phyloP scores from a whole-genome alignment of 495 filamentous ascomycete species.

The Poronia punctata region DNA sequence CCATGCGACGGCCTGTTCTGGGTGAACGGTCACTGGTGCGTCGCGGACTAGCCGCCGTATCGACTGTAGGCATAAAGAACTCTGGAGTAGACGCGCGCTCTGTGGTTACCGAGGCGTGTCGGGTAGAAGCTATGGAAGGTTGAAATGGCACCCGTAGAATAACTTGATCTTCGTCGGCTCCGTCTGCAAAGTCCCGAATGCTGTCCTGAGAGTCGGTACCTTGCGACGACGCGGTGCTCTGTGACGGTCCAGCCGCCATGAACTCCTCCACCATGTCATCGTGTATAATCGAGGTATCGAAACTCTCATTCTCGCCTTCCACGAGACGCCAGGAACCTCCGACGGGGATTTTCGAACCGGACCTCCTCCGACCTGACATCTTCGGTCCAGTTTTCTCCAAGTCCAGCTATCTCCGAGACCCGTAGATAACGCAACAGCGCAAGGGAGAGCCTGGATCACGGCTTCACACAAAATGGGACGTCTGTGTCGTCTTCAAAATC shows the following conservation, averaged over 20 bases:
- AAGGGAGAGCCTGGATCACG: no score
- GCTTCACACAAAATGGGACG: no score
- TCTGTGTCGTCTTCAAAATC: no score
- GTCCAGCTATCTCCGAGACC: no score
- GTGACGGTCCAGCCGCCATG: conserved; percentile 33
- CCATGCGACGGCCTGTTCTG: conserved; percentile 11
- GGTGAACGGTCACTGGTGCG: conserved; percentile 20
- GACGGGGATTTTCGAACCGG: conserved; percentile 23
- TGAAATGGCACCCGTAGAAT: conserved; percentile 38
- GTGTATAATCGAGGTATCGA: conserved; percentile 37
- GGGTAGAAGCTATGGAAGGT: conserved; percentile 34
- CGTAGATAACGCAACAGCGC: no score
- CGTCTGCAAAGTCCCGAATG: conserved; percentile 35
- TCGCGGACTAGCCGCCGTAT: conserved; percentile 18
- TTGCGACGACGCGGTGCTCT: conserved; percentile 16
- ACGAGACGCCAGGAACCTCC: conserved; percentile 46
- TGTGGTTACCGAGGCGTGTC: conserved; percentile 27
- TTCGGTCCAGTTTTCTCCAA: no score
- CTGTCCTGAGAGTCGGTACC: conserved; percentile 37
- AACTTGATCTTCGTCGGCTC: conserved; percentile 39
- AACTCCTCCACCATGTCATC: conserved; percentile 32
- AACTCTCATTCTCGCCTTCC: conserved; percentile 44
- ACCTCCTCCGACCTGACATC: no score
- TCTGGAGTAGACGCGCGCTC: conserved; percentile 29
- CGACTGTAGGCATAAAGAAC: conserved; percentile 37